These are phyloP conservation scores for Butyriboletus loyo DNA, from an alignment of 768 basidiomycete genomes.

Conservation along the genomic window DNA sequence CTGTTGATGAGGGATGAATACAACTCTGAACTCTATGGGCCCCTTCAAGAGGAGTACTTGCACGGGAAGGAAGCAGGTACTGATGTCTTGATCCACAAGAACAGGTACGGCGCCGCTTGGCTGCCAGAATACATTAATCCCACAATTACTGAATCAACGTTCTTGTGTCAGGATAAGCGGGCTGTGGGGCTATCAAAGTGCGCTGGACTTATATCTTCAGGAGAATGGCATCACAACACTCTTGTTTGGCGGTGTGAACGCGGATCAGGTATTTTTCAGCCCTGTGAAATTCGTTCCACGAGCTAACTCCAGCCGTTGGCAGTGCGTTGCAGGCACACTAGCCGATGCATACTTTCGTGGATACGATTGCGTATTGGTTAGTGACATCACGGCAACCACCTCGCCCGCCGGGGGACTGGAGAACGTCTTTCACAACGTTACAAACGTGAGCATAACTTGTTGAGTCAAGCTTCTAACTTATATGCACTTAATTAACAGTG, in stretches of 20 bases:
- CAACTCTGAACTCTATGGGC: constrained; percentile 63
- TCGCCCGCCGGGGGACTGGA: constrained; percentile 55
- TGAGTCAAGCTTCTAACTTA: not conserved
- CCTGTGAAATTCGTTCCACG: not conserved
- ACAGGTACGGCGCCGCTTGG: constrained; percentile 39
- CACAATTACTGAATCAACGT: not conserved
- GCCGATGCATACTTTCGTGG: constrained; percentile 63
- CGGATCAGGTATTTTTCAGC: constrained; percentile 50
- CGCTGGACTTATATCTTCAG: constrained; percentile 58
- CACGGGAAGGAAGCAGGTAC: constrained; percentile 52
- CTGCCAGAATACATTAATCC: not conserved
- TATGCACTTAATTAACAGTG: constrained; percentile 28
- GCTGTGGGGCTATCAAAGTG: constrained; percentile 62
- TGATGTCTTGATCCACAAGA: constrained; percentile 73
- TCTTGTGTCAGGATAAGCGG: constrained; percentile 52
- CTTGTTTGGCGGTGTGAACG: constrained; percentile 63
- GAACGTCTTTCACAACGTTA: constrained; percentile 56
- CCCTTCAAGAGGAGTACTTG: constrained; percentile 53
- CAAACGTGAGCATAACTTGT: constrained; percentile 40
- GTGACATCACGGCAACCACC: constrained; percentile 61
- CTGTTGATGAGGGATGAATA: constrained; percentile 55
- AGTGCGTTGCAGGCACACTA: constrained; percentile 67
- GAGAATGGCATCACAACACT: constrained; percentile 62
- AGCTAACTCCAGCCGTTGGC: not conserved
- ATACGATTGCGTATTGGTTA: constrained; percentile 58